Percentiles rank a stretch among this genome's conserved stretches.
phyloP scores from a whole-genome alignment of 192 early-diverging fungal species.

The Gorgonomyces haynaldii region DNA sequence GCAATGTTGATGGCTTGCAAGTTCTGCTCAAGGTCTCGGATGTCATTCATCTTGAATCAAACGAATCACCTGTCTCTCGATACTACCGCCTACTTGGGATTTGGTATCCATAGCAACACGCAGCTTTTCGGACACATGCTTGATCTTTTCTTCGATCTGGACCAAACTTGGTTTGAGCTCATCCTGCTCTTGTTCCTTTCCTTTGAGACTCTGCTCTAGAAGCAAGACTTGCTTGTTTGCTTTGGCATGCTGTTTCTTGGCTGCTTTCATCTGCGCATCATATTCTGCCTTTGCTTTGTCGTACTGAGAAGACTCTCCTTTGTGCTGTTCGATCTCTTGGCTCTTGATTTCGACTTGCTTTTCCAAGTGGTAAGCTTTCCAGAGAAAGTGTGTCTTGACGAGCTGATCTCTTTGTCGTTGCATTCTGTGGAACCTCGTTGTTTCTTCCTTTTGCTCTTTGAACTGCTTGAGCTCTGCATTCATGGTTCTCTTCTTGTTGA shows the following conservation, averaged over 20 bases:
- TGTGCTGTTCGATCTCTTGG: slow-evolving; percentile 43
- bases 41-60: no score
- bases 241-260: slow-evolving; percentile 62
- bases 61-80: slow-evolving; percentile 35
- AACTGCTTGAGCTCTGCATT: slow-evolving; percentile 86
- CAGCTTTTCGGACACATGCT: slow-evolving; percentile 58
- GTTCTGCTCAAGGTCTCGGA: no score
- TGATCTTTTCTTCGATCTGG: slow-evolving; percentile 60
- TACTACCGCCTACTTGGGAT: slow-evolving; percentile 35
- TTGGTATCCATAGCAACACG: slow-evolving; percentile 48
- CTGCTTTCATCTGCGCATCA: slow-evolving; percentile 39
- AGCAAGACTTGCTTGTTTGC: slow-evolving; percentile 59
- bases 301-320: slow-evolving; percentile 20
- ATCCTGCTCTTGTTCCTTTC: neutral
- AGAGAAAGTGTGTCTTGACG: slow-evolving; percentile 61
- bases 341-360: slow-evolving; percentile 47
- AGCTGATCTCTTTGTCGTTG: slow-evolving; percentile 51
- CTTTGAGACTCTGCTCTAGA: slow-evolving; percentile 43
- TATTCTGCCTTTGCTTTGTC: slow-evolving; percentile 1
- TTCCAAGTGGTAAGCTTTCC: slow-evolving; percentile 88
- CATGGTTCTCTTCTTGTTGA: slow-evolving; percentile 83
- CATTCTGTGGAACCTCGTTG: slow-evolving; percentile 65
- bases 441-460: slow-evolving; percentile 83
- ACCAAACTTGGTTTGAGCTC: slow-evolving; percentile 44
- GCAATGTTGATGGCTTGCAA: no score